phyloP scores from a whole-genome alignment of 176 grass and related monocot genomes.

The Carex pumila region DNA sequence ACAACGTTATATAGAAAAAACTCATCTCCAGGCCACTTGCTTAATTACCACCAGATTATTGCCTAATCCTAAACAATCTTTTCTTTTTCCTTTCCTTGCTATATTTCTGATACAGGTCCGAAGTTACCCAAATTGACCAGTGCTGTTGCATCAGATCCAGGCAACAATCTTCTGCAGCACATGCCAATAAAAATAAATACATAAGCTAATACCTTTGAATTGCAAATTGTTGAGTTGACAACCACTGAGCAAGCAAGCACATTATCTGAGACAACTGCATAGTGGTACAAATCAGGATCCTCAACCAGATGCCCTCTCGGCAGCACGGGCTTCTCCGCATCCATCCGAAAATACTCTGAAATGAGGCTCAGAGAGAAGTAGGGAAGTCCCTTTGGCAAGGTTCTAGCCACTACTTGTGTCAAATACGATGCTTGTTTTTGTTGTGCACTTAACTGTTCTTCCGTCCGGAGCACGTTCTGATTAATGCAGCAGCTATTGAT shows the following conservation, averaged over 20 bases:
- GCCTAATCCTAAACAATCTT: too few relatives aligned
- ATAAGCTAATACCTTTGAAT: constrained; percentile 42
- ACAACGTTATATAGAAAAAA: too few relatives aligned
- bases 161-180: too few relatives aligned
- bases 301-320: constrained; percentile 19
- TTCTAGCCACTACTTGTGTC: constrained; percentile 57
- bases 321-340: constrained; percentile 38
- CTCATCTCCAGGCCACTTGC: too few relatives aligned
- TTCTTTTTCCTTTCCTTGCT: too few relatives aligned
- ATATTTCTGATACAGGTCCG: too few relatives aligned
- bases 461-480: too few relatives aligned
- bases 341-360: constrained; percentile 53
- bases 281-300: constrained; percentile 53
- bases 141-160: too few relatives aligned
- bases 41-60: too few relatives aligned
- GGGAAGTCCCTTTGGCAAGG: constrained; percentile 76
- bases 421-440: constrained; percentile 66
- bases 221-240: constrained; percentile 67
- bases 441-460: constrained; percentile 65
- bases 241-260: constrained; percentile 71
- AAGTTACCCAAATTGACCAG: too few relatives aligned
- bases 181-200: neutral
- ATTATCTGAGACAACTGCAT: constrained; percentile 84
- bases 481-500: too few relatives aligned
- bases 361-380: constrained; percentile 75